Percentiles rank a stretch among this genome's conserved stretches.
phyloP scores from a whole-genome alignment of 2,329 filamentous ascomycete species.

The Clonostachys byssicola region DNA sequence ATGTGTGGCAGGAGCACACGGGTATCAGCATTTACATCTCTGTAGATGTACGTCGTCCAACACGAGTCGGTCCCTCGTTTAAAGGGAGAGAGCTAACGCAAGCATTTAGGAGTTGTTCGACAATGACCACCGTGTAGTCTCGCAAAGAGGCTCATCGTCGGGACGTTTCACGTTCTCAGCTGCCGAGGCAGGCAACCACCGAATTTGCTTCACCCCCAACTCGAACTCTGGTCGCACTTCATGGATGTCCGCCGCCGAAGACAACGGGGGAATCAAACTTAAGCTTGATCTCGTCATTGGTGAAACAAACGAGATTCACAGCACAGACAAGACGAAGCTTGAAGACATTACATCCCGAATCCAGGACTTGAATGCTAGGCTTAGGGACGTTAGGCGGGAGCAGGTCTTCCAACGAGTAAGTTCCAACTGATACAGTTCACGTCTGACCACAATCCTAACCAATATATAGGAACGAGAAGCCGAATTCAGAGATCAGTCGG shows the following conservation, averaged over 20 bases:
- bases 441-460: not conserved
- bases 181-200: conserved; percentile 91
- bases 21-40: conserved; percentile 83
- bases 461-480: conserved; percentile 79
- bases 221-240: conserved; percentile 65
- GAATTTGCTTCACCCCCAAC: conserved; percentile 86
- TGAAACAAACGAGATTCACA: conserved; percentile 90
- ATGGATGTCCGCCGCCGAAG: conserved; percentile 64
- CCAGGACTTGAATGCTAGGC: conserved; percentile 79
- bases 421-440: conserved; percentile 5
- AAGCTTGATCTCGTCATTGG: conserved; percentile 90
- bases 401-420: conserved; percentile 92
- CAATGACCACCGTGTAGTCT: conserved; percentile 94
- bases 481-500: conserved; percentile 97
- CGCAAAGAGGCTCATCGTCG: conserved; percentile 68
- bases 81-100: not conserved
- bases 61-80: not conserved
- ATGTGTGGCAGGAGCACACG: conserved; percentile 67
- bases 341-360: conserved; percentile 84
- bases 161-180: conserved; percentile 96
- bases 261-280: conserved; percentile 76
- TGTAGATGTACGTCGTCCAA: conserved; percentile 61
- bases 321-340: conserved; percentile 89
- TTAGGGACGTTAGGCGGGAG: conserved; percentile 87
- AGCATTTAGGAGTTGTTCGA: conserved; percentile 76